phyloP scores from a whole-genome alignment of 441 rosid genomes.

The Macaranga tanarius region DNA sequence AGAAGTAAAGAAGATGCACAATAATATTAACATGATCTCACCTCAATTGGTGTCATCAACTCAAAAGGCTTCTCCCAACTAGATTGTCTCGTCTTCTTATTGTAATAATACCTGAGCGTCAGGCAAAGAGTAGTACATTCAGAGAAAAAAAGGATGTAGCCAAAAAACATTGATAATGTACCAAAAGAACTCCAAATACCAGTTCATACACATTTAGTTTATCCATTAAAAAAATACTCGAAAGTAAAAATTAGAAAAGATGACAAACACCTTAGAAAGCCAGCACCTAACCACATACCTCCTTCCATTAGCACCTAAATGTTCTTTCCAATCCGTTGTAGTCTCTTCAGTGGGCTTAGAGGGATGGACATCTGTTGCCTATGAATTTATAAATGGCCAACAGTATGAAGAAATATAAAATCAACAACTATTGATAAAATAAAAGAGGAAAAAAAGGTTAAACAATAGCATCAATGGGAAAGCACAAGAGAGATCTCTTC shows the following conservation, averaged over 20 bases:
- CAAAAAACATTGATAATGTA: conserved; percentile 16
- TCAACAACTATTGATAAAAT: conserved; percentile 14
- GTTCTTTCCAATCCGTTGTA: conserved; percentile 74
- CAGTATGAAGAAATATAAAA: conserved; percentile 20
- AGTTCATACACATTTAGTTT: background rate
- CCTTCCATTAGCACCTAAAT: conserved; percentile 72
- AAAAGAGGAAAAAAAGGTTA: conserved; percentile 11
- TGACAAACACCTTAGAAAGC: conserved; percentile 2
- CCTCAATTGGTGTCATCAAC: conserved; percentile 95
- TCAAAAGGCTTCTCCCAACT: conserved; percentile 97
- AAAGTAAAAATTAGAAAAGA: conserved; percentile 7
- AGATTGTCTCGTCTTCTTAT: conserved; percentile 84
- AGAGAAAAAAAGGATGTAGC: background rate
- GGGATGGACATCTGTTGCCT: conserved; percentile 48
- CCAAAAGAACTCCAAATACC: conserved; percentile 1
- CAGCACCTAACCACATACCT: conserved; percentile 43
- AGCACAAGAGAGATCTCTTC: conserved; percentile 20
- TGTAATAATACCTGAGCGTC: conserved; percentile 76
- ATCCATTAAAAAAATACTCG: background rate
- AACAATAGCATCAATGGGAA: conserved; percentile 3
- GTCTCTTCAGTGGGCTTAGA: conserved; percentile 35
- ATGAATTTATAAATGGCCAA: conserved; percentile 32
- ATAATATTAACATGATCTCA: conserved; percentile 34
- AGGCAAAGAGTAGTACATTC: conserved; percentile 14
- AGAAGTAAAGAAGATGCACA: conserved; percentile 21